Evolutionary conservation across 495 filamentous ascomycete genomes (phyloP), one percentile per base, ranked within the genome.

Genomic region (Neurospora discreta): DNA sequence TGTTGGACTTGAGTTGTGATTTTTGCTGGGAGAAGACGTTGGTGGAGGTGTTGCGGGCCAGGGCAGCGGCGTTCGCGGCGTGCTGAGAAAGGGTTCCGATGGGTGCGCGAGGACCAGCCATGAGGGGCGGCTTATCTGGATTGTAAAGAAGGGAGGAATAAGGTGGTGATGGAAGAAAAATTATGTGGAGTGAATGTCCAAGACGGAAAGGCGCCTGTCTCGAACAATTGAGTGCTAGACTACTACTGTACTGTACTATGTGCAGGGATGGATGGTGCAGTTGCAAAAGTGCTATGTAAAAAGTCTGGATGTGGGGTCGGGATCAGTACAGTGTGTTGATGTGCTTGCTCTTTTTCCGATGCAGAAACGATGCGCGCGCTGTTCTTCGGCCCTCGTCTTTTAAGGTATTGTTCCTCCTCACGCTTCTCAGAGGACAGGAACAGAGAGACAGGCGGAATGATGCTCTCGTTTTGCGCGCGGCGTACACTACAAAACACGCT

Each of bases 51-150:
- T 58, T 70, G 70, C 75, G 75, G 42, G 71, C 74, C 23, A 82
- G 75, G 67, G 60, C 75, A 5, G 79, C 77, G 13, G 74, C 76
- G 1, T 71, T 75, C 18, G 74, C 69, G 33, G 75, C 75, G 70
- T 82, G 81, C 69, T 79, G 77, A 7, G 70, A 72, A 13, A 80
- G 74, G 33, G 76, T 78, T 69, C 77, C 77, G 71, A 80, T 69
- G 74, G 75, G 79, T 69, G 77, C 78, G 69, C 74, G 75, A 38
- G 80, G 78, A 73, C 78, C 77, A 67, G 78, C 75, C 80, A 82
- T 82, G 18, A 72, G 69, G 71, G 44, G 11, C 43, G 8, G 33
- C 69, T 71, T 72, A 18, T 60, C 65, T 15, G 72, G 73, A 13
- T 68, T 69, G n/a, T 70, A 60, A 40, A 73, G 72, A 67, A 70